Base-by-base conservation (phyloP, 2,329 filamentous ascomycete species). In the Blastomyces parvus region DNA sequence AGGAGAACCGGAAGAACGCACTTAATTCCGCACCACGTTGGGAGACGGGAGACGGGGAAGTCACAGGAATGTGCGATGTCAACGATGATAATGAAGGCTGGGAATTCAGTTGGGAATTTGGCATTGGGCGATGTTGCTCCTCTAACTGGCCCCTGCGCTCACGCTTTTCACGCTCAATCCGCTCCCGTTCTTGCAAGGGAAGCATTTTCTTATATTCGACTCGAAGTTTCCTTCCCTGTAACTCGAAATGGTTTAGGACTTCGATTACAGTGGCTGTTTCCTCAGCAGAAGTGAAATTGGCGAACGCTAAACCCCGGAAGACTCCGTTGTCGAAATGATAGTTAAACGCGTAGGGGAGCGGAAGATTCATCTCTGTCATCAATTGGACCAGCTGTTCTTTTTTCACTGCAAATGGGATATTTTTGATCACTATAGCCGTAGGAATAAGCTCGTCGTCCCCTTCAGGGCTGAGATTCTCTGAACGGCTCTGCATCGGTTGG, bases 181-280 rank as follows among this genome's bases (percentile, higher is more conserved):
- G 86, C 77, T 99, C 94, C 61, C 94, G 86, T 77, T 97, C 94
- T 40, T 92, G 90, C 67, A 95, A 85, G 0, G 94, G 94, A 5
- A 99, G 84, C 94, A 99, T 97, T 80, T 97, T 97, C 83, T 99
- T 99, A 80, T 97, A 99, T 77, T 99, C 94, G 33, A 99, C 94
- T 59, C 94, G 85, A 68, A 99, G 80, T 79, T 97, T 97, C 65
- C 94, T 85, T 56, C 94, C 94, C 73, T 96, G 91, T 9, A 99
- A 85, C 72, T 97, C 94, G 76, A 97, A 89, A 70, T 96, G 91
- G 73, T 99, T 99, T 83, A 99, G 88, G 61, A 88, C 84, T 64
- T 96, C 89, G 66, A 99, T 99, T 59, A 97, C 94, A 59, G 88
- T 84, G 14, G 90, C 88, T 0, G 94, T 99, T 76, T 99, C 94